These are phyloP conservation scores for Cyclostephanos tholiformis DNA, from an alignment of 108 stramenopile species.

Conservation along the genomic window DNA sequence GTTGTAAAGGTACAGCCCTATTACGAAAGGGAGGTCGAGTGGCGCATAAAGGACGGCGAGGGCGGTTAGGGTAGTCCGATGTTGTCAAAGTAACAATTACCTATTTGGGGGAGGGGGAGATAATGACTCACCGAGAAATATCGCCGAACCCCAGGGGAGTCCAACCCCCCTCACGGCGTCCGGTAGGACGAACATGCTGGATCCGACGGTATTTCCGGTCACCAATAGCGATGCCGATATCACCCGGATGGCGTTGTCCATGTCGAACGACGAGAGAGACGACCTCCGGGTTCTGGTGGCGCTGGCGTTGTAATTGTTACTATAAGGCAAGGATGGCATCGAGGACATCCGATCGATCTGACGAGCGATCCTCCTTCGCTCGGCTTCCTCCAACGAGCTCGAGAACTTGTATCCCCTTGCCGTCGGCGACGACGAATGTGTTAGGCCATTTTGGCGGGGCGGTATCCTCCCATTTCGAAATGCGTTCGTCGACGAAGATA, in stretches of 20 bases:
- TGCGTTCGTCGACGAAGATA: conserved; percentile 8
- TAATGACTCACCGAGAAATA: conserved; percentile 50
- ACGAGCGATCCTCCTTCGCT: not conserved
- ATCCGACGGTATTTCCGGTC: conserved; percentile 83
- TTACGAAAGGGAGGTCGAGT: not conserved
- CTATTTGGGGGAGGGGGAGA: too few species aligned
- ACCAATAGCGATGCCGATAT: conserved; percentile 64
- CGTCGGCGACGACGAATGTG: not conserved
- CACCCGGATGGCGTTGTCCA: conserved; percentile 24
- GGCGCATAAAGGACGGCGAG: too few species aligned
- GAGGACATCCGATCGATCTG: not conserved
- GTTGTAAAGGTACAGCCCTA: conserved; percentile 61
- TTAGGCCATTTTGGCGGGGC: not conserved
- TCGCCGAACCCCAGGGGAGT: conserved; percentile 43
- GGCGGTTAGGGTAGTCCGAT: too few species aligned
- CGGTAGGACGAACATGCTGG: conserved; percentile 67
- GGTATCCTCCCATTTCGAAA: conserved; percentile 13
- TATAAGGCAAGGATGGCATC: not conserved
- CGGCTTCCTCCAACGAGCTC: conserved; percentile 6
- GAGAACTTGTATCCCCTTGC: not conserved
- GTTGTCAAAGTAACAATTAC: too few species aligned
- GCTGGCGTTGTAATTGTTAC: too few species aligned
- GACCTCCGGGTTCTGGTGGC: conserved; percentile 7
- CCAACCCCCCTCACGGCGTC: conserved; percentile 64
- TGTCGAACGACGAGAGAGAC: conserved; percentile 20